Evolutionary conservation across 148 eudicot genomes (phyloP), one percentile per base, ranked within the genome.

Genomic region (Limonium bicolor): DNA sequence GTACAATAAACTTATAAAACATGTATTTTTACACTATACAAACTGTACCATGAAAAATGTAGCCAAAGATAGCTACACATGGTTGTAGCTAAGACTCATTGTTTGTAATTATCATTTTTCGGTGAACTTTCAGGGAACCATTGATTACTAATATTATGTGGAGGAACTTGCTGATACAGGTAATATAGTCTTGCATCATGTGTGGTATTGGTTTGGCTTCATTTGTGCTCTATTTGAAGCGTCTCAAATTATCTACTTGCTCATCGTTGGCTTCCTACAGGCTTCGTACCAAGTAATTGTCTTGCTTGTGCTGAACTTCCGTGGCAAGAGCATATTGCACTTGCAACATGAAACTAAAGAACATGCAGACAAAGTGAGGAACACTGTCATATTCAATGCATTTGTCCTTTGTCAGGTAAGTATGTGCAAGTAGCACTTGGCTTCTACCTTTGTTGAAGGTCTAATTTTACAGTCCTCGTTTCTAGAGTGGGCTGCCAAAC

Each of bases 121-220:
- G n/a, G n/a, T n/a, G n/a, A n/a, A n/a, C 27, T 48, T 51, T 55
- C 66, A 88, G 97, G 84, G 60, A 69, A 47, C 67, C 60, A 4
- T 67, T 69, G 9, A 64, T 69, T 23, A 69, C 70, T 10, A 60
- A 32, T 15, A 44, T 60, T 25, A 69, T 69, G 70, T 69, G 75
- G 70, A 41, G 70, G 50, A 69, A 69, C 64, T 48, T 65, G 19
- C 22, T 83, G 46, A 52, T 80, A 49, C 94, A 88, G 97, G 97
- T 88, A 23, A n/a, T 24, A 36, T 26, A 35, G 38, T n/a, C n/a
- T n/a, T n/a, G n/a, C n/a, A n/a, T n/a, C n/a, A n/a, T n/a, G n/a
- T n/a, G n/a, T n/a, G n/a, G n/a, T n/a, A n/a, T n/a, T n/a, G n/a
- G n/a, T n/a, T n/a, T n/a, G n/a, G n/a, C n/a, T n/a, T n/a, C n/a